These are phyloP conservation scores for Lobulomyces angularis DNA, from an alignment of 192 early-diverging fungal species.

Conservation along the genomic window DNA sequence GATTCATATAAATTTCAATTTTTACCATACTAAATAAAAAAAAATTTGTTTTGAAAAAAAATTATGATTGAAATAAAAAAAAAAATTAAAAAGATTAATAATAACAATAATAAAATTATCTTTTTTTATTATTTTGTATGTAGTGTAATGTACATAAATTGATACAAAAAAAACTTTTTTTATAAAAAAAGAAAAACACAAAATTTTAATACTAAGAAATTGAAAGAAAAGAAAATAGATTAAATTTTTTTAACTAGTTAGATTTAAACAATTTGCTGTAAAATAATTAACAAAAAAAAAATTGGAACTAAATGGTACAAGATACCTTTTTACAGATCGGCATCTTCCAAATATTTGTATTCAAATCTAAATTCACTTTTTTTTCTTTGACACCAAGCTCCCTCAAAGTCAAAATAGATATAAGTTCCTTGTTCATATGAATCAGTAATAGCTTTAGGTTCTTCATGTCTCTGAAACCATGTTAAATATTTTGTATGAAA, in stretches of 20 bases:
- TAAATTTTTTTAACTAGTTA: too few relatives aligned
- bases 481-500: constrained; percentile 98
- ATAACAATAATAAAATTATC: not conserved
- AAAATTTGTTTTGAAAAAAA: too few relatives aligned
- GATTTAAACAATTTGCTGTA: too few relatives aligned
- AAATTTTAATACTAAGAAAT: too few relatives aligned
- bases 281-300: too few relatives aligned
- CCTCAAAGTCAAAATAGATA: constrained; percentile 97
- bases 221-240: too few relatives aligned
- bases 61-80: not conserved
- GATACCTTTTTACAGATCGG: constrained; percentile 57
- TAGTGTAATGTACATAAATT: too few relatives aligned
- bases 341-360: constrained; percentile 78
- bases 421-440: constrained; percentile 97
- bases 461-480: constrained; percentile 97
- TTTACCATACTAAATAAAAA: too few relatives aligned
- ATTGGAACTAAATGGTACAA: not conserved
- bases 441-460: constrained; percentile 89
- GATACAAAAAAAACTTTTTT: too few relatives aligned
- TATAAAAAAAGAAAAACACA: too few relatives aligned
- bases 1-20: too few relatives aligned
- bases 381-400: constrained; percentile 90
- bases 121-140: too few relatives aligned
- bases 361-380: constrained; percentile 94
- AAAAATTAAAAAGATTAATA: not conserved